Base-by-base conservation (phyloP, 2,329 filamentous ascomycete species). In the Orbilia quercus region DNA sequence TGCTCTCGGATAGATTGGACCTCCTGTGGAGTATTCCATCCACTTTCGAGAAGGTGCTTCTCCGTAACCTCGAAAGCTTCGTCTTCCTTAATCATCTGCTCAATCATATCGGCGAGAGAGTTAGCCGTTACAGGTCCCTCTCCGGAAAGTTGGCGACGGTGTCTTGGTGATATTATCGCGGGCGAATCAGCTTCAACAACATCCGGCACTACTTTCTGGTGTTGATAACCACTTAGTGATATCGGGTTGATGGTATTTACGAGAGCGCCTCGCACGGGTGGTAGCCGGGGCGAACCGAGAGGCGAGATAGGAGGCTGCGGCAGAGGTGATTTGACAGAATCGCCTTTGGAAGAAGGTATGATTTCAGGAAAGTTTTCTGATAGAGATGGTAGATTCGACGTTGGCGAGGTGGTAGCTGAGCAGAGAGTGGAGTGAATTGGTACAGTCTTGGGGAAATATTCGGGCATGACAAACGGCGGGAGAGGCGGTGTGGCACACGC, bases 71-170 rank as follows among this genome's bases (percentile, higher is more conserved):
- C 75, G 22, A 76, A 78, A 1, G 76, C 77, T 16, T 70, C 67
- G 40, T 77, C 63, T 34, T 78, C 76, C n/a, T 63, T 67, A 16
- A 70, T 75, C 77, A 78, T 78, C 23, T 76, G 75, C 63, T 77
- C 76, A 31, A 77, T 78, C 77, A 78, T 77, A 44, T 78, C 77
- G 25, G 76, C 76, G 20, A 77, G 74, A 20, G 76, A 76, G 38
- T 78, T 75, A 6, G 76, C 77, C 5, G 76, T 76, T 11, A 77
- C 75, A 4, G 64, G 63, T 11, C 74, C 75, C n/a, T 71, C 62
- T 9, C 55, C 57, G 12, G 44, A 76, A 63, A 59, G 34, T 50
- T 44, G 66, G 62, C 51, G 75, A 62, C 47, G 74, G 44, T 74
- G 63, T 34, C 62, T 67, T 23, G 70, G 70, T 4, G 70, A 74